Base-by-base conservation (phyloP, 169 alveolate genomes). In the Toxoplasma gondii region DNA sequence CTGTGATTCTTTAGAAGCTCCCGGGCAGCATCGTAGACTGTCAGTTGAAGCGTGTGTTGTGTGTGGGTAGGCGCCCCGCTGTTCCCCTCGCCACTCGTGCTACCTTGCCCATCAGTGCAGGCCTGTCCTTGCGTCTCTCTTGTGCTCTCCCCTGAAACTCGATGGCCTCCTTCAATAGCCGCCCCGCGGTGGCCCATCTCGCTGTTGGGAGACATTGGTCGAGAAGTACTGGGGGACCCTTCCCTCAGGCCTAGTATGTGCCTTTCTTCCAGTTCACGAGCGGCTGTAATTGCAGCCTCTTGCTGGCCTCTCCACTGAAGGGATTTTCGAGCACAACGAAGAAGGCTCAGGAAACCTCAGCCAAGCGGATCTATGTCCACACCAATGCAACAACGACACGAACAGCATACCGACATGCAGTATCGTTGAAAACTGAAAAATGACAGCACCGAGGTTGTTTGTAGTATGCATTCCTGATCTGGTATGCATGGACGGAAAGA, bases 301-400 rank as follows among this genome's bases (percentile, higher is more conserved):
- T 86, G 92, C 80, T 53, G 92, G 81, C 92, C 80, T 16, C 80
- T 29, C 92, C 92, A 86, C 92, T 86, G 80, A 22, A 27, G 22
- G 64, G 22, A 74, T 5, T n/a, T 16, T 27, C 74, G n/a, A 31
- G 29, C 74, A 27, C 74, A 27, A 16, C 58, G 58, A 49, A 4
- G 22, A 49, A 49, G 58, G 12, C 58, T 12, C 58, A 49, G 22
- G 58, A 49, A 49, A 12, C 22, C 58, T 4, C 4, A 49, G 12
- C 4, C 58, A 49, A 49, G 58, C 4, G 58, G 12, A 49, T 49
- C 22, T 49, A 49, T 49, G 58, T 49, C 58, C 58, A 49, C 58
- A 12, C 58, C 58, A 49, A 4, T 49, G 58, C 12, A 12, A 49
- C 58, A 49, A 12, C 22, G 58, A 4, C 12, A 4, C 22, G 58